Evolutionary conservation across 2,329 filamentous ascomycete genomes (phyloP).

Genomic region (Pyricularia grisea): DNA sequence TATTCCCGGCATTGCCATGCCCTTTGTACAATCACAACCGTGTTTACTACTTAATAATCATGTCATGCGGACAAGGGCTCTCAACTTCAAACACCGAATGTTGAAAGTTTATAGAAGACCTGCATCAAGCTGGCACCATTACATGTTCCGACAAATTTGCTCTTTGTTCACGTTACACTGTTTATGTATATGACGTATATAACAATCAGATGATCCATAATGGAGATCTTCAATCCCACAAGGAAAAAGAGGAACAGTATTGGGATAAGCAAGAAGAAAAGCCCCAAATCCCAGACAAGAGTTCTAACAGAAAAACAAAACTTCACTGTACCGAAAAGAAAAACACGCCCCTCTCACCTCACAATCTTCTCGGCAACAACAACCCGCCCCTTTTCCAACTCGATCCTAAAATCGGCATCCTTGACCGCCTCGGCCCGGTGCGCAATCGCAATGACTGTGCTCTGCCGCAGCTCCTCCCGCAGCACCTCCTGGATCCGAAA

Average conservation of each 20-base stretch:
- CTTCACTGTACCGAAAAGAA: neutral
- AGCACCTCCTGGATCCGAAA: conserved; percentile 47
- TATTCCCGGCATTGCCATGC: no score
- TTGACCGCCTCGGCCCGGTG: conserved; percentile 54
- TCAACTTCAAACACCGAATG: neutral
- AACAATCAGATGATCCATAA: neutral
- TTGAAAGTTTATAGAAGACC: neutral
- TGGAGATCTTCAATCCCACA: neutral
- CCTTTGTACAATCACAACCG: no score
- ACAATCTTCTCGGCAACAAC: conserved; percentile 28
- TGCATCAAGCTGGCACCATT: neutral
- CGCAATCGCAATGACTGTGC: conserved; percentile 58
- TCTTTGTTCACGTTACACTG: neutral
- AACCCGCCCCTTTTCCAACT: conserved; percentile 41
- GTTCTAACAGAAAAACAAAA: neutral
- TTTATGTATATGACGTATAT: neutral
- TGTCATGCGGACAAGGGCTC: neutral
- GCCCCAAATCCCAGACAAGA: neutral
- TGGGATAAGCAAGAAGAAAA: neutral
- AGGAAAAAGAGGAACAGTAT: neutral
- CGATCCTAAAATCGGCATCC: conserved; percentile 45
- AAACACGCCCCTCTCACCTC: neutral
- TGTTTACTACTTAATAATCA: no score
- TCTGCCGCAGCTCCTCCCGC: conserved; percentile 40
- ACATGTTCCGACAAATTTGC: neutral